Percentiles rank a stretch among this genome's conserved stretches.
These are phyloP conservation scores for Debaryomyces fabryi DNA, from an alignment of 1,139 yeast species.

Conservation along the genomic window DNA sequence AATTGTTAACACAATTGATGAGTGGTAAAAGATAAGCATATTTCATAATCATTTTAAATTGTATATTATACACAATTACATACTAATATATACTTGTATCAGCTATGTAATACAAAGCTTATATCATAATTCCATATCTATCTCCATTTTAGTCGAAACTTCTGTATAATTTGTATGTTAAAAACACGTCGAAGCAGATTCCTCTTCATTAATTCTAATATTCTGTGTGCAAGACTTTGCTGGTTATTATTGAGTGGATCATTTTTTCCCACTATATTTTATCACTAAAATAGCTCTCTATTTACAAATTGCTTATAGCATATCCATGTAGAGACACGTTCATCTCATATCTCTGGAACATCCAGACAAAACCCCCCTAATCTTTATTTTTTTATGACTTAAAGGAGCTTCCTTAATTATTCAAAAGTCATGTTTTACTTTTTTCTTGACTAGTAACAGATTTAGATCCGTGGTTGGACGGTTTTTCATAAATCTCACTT, in stretches of 20 bases:
- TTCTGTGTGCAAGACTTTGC: background rate
- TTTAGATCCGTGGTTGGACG: background rate
- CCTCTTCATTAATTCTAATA: background rate
- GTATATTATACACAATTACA: background rate
- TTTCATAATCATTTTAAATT: background rate
- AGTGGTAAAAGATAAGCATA: constrained; percentile 56
- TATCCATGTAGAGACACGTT: background rate
- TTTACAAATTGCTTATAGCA: background rate
- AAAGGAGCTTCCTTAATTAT: too few relatives aligned
- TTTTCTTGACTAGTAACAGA: background rate
- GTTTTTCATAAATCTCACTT: background rate
- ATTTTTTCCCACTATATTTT: background rate
- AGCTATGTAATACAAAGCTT: background rate
- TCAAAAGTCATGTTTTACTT: background rate
- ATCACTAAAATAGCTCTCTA: background rate
- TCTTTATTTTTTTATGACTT: too few relatives aligned
- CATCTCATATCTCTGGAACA: background rate
- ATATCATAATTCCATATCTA: background rate
- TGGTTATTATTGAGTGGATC: background rate
- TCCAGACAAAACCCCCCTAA: too few relatives aligned
- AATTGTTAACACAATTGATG: constrained; percentile 69
- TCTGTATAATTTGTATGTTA: background rate
- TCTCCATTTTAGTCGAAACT: background rate
- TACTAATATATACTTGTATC: background rate
- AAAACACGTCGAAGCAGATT: background rate